A percentile compares a stretch with the other conserved stretches of the same genome.
Evolutionary conservation across 805 yeast species (phyloP).

Genomic region (Metschnikowia hibisci): DNA sequence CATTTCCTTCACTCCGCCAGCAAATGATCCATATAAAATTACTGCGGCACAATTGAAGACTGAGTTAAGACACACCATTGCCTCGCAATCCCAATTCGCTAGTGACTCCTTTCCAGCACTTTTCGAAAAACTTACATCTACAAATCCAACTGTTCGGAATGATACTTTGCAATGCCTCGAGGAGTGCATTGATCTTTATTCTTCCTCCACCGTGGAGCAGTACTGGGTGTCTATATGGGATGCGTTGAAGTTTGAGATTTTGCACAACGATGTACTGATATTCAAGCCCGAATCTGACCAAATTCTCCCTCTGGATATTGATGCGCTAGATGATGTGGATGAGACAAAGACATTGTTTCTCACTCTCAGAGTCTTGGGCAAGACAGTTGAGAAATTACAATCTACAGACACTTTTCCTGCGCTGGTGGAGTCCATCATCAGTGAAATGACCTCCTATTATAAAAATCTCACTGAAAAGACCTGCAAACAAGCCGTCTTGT

Average conservation of each 20-base stretch:
- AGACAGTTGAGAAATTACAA: conserved; percentile 34
- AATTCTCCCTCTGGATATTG: conserved; percentile 27
- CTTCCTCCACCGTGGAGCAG: conserved; percentile 43
- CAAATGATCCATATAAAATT: conserved; percentile 81
- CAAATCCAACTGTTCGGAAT: conserved; percentile 65
- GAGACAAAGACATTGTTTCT: conserved; percentile 34
- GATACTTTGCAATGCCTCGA: conserved; percentile 68
- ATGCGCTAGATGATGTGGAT: conserved; percentile 29
- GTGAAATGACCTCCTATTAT: conserved; percentile 53
- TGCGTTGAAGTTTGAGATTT: conserved; percentile 81
- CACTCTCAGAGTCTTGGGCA: conserved; percentile 31
- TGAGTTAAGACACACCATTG: conserved; percentile 57
- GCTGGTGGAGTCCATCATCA: conserved; percentile 22
- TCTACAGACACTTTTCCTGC: conserved; percentile 26
- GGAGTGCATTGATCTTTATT: conserved; percentile 52
- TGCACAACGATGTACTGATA: conserved; percentile 59
- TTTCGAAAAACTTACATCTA: conserved; percentile 73
- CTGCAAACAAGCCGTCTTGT: conserved; percentile 56
- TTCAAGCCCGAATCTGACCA: conserved; percentile 24
- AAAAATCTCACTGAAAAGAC: conserved; percentile 48
- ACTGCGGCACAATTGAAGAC: conserved; percentile 68
- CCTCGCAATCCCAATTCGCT: conserved; percentile 60
- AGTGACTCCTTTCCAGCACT: conserved; percentile 73
- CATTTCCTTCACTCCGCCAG: conserved; percentile 88
- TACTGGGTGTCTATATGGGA: conserved; percentile 82